These are phyloP conservation scores for Alternaria ethzedia DNA, from an alignment of 2,329 filamentous ascomycete genomes.

Conservation along the genomic window DNA sequence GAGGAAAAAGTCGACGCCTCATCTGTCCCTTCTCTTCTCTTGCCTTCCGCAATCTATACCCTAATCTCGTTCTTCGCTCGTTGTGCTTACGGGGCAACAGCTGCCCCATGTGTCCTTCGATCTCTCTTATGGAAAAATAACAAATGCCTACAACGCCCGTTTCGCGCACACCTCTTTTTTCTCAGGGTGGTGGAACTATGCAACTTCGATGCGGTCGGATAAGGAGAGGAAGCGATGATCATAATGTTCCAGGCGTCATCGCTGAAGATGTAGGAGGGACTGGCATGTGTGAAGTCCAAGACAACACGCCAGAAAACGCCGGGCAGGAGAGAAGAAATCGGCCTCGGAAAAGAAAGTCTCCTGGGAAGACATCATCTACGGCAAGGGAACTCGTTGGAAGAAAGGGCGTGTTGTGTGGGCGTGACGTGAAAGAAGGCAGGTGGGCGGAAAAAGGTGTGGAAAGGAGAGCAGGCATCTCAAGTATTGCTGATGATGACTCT, in stretches of 20 bases:
- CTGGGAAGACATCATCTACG: neutral
- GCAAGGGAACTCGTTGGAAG: conserved; percentile 9
- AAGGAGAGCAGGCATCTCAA: conserved; percentile 23
- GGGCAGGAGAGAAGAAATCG: conserved; percentile 3
- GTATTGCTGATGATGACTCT: conserved; percentile 61
- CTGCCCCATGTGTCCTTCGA: neutral
- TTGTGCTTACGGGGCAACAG: neutral
- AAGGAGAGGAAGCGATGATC: neutral
- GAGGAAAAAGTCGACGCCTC: neutral
- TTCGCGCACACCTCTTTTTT: conserved; percentile 1
- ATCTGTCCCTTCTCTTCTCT: neutral
- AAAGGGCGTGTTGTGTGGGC: neutral
- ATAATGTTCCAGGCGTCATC: neutral
- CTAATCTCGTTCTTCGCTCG: neutral
- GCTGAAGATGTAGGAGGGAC: neutral
- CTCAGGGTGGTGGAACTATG: conserved; percentile 3
- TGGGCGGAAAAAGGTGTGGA: neutral
- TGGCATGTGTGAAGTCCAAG: neutral
- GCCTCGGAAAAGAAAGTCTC: neutral
- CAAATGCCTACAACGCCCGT: conserved; percentile 7
- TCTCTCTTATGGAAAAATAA: neutral
- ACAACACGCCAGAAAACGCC: conserved; percentile 6
- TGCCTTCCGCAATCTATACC: neutral
- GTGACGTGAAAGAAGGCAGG: neutral
- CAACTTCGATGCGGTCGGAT: conserved; percentile 4